Evolutionary conservation across 23 red algal species (phyloP).

Genomic region (Cyanidium caldarium): DNA sequence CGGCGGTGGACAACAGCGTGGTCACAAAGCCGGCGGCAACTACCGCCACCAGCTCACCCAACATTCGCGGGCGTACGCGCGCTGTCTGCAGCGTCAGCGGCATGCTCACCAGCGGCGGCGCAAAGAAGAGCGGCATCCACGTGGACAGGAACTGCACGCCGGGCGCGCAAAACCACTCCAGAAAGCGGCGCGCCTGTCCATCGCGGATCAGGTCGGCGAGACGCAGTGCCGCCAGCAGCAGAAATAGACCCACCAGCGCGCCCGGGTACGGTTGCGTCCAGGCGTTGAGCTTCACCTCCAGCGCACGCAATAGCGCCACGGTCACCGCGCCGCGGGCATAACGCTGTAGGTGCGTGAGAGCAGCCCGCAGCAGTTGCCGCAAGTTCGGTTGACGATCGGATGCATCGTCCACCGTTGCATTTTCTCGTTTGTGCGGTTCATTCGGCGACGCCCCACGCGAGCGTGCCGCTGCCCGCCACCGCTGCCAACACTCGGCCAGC

Average conservation of each 20-base stretch:
- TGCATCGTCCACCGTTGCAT: no score
- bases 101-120: background rate
- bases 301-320: no score
- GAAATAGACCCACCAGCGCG: background rate
- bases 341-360: no score
- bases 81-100: background rate
- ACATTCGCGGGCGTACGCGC: background rate
- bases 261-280: background rate
- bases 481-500: no score
- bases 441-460: no score
- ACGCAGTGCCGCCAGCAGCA: background rate
- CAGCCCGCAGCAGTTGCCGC: no score
- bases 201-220: background rate
- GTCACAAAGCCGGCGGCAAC: background rate
- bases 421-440: no score
- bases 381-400: no score
- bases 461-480: no score
- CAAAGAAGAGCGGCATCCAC: conserved; percentile 16
- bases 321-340: no score
- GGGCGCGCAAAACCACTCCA: background rate
- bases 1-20: background rate
- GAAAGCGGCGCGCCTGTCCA: background rate
- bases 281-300: no score
- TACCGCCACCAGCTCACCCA: background rate
- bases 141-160: background rate